A percentile compares a stretch with the other conserved stretches of the same genome.
These are phyloP conservation scores for Gautieria morchelliformis DNA, from an alignment of 768 basidiomycete genomes.

Conservation along the genomic window DNA sequence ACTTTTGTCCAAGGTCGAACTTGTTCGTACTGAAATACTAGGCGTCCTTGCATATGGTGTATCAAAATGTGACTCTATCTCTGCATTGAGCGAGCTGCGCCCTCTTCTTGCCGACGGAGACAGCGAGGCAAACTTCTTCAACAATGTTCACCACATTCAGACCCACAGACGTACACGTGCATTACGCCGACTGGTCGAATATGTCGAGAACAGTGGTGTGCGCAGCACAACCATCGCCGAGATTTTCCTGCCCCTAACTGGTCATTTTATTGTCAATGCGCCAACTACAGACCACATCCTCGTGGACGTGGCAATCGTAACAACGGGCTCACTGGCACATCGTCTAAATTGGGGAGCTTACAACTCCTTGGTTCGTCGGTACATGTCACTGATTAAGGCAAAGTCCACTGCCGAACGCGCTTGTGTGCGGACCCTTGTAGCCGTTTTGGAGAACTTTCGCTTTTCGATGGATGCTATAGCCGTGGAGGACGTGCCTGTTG, in stretches of 20 bases:
- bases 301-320: constrained; percentile 77
- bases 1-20: constrained; percentile 69
- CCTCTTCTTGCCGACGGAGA: constrained; percentile 78
- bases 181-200: constrained; percentile 72
- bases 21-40: constrained; percentile 80
- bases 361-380: constrained; percentile 68
- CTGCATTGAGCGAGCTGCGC: constrained; percentile 66
- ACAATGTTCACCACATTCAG: constrained; percentile 92
- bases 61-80: constrained; percentile 46
- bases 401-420: constrained; percentile 70
- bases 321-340: constrained; percentile 70
- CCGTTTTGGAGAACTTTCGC: constrained; percentile 83
- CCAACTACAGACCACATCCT: constrained; percentile 64
- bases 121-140: constrained; percentile 94
- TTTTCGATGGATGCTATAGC: constrained; percentile 69
- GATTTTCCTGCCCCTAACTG: constrained; percentile 80
- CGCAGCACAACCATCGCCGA: constrained; percentile 65
- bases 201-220: constrained; percentile 55
- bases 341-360: constrained; percentile 81
- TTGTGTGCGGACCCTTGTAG: constrained; percentile 76
- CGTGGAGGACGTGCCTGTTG: constrained; percentile 17
- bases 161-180: constrained; percentile 82
- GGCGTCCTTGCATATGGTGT: constrained; percentile 72
- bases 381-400: constrained; percentile 50
- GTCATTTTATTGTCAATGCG: constrained; percentile 60